These are phyloP conservation scores for Stylosanthes scabra DNA, from an alignment of 331 rosid genomes.

Conservation along the genomic window DNA sequence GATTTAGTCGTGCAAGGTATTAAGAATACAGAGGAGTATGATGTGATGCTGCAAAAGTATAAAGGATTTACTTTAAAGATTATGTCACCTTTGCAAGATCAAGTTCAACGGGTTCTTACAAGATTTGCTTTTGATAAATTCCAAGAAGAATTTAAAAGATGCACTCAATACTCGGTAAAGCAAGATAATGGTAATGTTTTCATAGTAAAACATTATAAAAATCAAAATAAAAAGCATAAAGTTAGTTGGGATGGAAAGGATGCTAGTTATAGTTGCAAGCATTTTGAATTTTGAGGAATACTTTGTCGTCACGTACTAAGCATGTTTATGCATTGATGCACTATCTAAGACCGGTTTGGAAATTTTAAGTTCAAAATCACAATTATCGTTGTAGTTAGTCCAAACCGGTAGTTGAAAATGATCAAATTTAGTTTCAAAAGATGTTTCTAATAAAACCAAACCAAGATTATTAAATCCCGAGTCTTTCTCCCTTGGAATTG, in stretches of 20 bases:
- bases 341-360: too few relatives aligned
- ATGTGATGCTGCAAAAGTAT: background rate
- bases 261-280: slow-evolving; percentile 11
- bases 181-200: background rate
- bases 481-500: too few relatives aligned
- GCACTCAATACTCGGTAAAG: background rate
- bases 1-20: background rate
- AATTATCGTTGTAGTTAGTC: too few relatives aligned
- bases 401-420: too few relatives aligned
- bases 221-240: background rate
- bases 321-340: slow-evolving; percentile 10
- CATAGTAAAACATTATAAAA: background rate
- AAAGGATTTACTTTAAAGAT: background rate
- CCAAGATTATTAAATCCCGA: too few relatives aligned
- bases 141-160: slow-evolving; percentile 8
- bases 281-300: slow-evolving; percentile 15
- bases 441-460: too few relatives aligned
- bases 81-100: background rate
- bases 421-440: too few relatives aligned
- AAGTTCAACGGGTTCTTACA: slow-evolving; percentile 2
- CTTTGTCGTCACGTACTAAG: background rate
- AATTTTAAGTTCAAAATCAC: too few relatives aligned
- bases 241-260: slow-evolving; percentile 14
- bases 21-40: background rate
- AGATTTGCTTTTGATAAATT: slow-evolving; percentile 9